Evolutionary conservation across 345 rosid species (phyloP), one percentile per base, ranked within the genome.

Genomic region (Brassica rapa): DNA sequence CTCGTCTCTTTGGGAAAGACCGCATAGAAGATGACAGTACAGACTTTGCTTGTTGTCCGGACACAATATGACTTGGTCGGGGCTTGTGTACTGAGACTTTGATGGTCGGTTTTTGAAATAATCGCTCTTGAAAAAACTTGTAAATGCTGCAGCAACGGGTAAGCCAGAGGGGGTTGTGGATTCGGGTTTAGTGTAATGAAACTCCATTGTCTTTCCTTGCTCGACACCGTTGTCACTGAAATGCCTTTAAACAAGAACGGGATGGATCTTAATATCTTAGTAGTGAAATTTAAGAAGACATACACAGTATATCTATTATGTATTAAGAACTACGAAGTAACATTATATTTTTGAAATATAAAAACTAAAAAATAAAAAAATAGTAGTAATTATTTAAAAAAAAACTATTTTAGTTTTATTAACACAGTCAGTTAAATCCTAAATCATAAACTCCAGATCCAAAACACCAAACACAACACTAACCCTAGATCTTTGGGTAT

Each of bases 1-100:
- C 66, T 62, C 39, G 21, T 62, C 6, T 62, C 66, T 62, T 4
- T 30, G 41, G 41, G 66, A 62, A 6, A 62, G 21, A 1, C 66
- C 66, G 4, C 66, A 62, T 29, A 62, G 66, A 12, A 62, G 66
- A 62, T 62, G 66, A 30, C 66, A 29, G 23, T 62, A 62, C 66
- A 62, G 30, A 8, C 41, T 62, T 62, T 62, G 66, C 33, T 29
- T 62, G 39, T 29, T 12, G 66, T 62, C 66, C 6, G 39, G 21
- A 29, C 66, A 62, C 39, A 62, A 62, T 30, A 29, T 62, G 66
- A 62, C 66, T 62, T 29, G 66, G 23, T 62, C 41, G 41, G 66
- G 66, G 23, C 66, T 62, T 62, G 66, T 62, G 66, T 6, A 62
- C 21, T 62, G 3, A 30, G 66, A 62, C 1, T 30, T 29, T 6